Percentiles rank a stretch among this genome's conserved stretches.
These are phyloP conservation scores for Pseudonectria buxi DNA, from an alignment of 2,329 filamentous ascomycete genomes.

Conservation along the genomic window DNA sequence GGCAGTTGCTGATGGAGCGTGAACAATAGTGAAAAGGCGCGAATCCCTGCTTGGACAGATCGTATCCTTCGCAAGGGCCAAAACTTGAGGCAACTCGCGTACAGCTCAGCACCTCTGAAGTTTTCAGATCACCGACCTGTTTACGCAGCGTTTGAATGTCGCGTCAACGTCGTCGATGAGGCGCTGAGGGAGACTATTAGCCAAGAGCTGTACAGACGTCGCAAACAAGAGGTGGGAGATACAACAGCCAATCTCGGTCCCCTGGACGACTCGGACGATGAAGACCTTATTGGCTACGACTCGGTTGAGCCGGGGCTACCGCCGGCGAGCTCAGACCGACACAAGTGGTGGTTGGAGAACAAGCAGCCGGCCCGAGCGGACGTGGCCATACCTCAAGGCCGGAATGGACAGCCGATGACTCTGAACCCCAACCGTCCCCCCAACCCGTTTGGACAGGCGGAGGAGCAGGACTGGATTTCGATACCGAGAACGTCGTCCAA, in stretches of 20 bases:
- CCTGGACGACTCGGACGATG: slow-evolving; percentile 59
- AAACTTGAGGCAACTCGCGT: slow-evolving; percentile 75
- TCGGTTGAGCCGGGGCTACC: slow-evolving; percentile 73
- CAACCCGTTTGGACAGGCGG: slow-evolving; percentile 71
- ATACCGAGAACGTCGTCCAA: slow-evolving; percentile 49
- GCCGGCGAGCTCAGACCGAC: slow-evolving; percentile 59
- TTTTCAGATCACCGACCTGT: slow-evolving; percentile 98
- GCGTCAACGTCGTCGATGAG: slow-evolving; percentile 75
- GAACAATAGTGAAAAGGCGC: slow-evolving; percentile 67
- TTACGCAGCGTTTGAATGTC: slow-evolving; percentile 81
- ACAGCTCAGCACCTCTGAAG: slow-evolving; percentile 71
- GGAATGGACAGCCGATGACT: slow-evolving; percentile 46
- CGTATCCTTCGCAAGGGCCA: slow-evolving; percentile 81
- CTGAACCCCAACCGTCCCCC: slow-evolving; percentile 68
- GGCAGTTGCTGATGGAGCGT: background rate
- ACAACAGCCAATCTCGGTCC: slow-evolving; percentile 48
- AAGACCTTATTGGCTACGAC: slow-evolving; percentile 75
- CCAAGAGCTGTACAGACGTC: slow-evolving; percentile 65
- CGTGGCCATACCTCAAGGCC: slow-evolving; percentile 54
- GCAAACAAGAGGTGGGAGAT: slow-evolving; percentile 59
- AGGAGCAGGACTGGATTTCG: slow-evolving; percentile 80
- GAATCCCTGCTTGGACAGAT: slow-evolving; percentile 97
- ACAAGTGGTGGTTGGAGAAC: slow-evolving; percentile 65
- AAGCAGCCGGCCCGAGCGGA: slow-evolving; percentile 69
- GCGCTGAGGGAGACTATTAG: slow-evolving; percentile 63